Percentiles rank a stretch among this genome's conserved stretches.
Conservation (phyloP, 1,284 basidiomycete genomes). For the Cryptococcus sp. region DNA sequence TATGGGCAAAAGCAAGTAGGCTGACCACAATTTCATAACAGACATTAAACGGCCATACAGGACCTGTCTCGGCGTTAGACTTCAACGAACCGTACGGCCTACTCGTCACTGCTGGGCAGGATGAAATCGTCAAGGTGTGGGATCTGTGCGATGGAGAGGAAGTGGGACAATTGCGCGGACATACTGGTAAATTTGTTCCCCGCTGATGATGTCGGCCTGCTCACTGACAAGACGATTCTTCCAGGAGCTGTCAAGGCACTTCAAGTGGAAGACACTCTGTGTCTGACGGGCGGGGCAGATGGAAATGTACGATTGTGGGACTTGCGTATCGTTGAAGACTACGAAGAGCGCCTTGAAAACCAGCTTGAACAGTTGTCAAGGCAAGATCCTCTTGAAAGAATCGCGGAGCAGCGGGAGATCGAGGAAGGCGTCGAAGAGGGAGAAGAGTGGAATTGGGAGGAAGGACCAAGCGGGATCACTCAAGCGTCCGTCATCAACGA, state of each 20-base stretch:
- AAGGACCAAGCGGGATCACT: constrained; percentile 34
- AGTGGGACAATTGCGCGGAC: constrained; percentile 77
- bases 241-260: constrained; percentile 73
- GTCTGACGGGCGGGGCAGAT: constrained; percentile 87
- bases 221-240: constrained; percentile 7
- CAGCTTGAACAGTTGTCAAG: constrained; percentile 48
- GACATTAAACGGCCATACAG: constrained; percentile 78
- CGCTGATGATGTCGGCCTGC: background rate
- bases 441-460: constrained; percentile 36
- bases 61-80: constrained; percentile 84
- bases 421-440: constrained; percentile 26
- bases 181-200: constrained; percentile 57
- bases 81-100: constrained; percentile 96
- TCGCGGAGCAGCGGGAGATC: constrained; percentile 34
- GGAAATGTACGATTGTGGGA: constrained; percentile 86
- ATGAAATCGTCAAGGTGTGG: constrained; percentile 63
- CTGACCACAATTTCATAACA: constrained; percentile 42
- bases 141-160: constrained; percentile 64
- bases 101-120: constrained; percentile 77
- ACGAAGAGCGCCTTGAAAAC: constrained; percentile 64
- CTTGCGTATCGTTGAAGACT: constrained; percentile 73
- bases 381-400: constrained; percentile 44
- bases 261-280: constrained; percentile 90
- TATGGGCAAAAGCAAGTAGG: background rate
- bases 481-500: constrained; percentile 29